phyloP scores from a whole-genome alignment of 306 rosid genomes.

The Rosa multiflora region DNA sequence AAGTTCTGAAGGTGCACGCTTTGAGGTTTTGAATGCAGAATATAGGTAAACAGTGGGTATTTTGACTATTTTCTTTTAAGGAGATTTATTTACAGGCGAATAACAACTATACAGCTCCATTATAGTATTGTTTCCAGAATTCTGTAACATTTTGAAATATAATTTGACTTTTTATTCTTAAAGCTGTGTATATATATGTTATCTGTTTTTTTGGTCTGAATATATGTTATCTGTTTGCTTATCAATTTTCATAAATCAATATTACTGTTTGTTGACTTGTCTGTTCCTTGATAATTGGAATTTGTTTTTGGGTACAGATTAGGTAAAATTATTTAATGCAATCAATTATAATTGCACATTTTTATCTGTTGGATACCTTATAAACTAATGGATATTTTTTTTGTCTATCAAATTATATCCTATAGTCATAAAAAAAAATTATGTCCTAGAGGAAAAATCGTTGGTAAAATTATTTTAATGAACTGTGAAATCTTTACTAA shows the following conservation, averaged over 20 bases:
- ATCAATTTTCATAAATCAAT: not conserved
- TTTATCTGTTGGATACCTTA: not conserved
- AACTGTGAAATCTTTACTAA: not conserved
- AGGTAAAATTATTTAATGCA: not conserved
- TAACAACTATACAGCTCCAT: not conserved
- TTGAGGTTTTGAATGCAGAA: conserved; percentile 74
- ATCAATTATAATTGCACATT: not conserved
- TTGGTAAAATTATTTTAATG: not conserved
- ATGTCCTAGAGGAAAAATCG: not conserved
- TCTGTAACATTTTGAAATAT: not conserved
- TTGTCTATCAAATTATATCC: not conserved
- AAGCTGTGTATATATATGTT: not conserved
- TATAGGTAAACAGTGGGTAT: conserved; percentile 50
- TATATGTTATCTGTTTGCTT: not conserved
- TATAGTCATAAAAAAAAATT: not conserved
- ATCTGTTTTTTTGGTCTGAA: no score
- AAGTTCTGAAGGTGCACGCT: conserved; percentile 79
- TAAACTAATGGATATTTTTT: not conserved
- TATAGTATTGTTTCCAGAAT: not conserved
- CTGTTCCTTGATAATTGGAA: not conserved
- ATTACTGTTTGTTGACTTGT: not conserved
- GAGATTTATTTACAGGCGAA: not conserved
- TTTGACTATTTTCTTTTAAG: not conserved
- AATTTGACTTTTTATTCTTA: not conserved
- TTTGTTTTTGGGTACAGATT: not conserved